Conservation (phyloP, 2,329 filamentous ascomycete genomes). For the Microdochium paspali region DNA sequence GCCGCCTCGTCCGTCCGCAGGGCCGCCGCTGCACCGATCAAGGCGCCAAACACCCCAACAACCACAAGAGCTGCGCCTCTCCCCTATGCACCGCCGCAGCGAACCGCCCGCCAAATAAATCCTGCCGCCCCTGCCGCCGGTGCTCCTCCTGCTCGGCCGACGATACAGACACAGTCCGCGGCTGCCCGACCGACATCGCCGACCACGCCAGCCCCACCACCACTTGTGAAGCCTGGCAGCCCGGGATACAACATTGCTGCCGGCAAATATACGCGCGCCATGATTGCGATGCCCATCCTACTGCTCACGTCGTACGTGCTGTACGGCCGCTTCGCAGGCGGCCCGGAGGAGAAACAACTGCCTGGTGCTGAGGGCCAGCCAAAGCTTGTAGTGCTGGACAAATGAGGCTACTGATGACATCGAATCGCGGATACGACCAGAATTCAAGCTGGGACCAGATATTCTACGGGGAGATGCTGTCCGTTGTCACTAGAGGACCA, state of each 20-base stretch:
- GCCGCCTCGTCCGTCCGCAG: background rate
- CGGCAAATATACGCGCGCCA: constrained; percentile 33
- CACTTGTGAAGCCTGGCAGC: constrained; percentile 19
- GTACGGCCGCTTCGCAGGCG: constrained; percentile 28
- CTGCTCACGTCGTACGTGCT: constrained; percentile 46
- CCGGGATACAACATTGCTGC: constrained; percentile 27
- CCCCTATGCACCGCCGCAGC: background rate
- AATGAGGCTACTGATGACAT: background rate
- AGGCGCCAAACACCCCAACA: background rate
- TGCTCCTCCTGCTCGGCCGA: background rate
- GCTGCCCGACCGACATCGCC: background rate
- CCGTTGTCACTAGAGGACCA: no score
- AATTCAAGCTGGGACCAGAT: no score
- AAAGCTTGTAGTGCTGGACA: background rate
- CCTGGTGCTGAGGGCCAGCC: background rate
- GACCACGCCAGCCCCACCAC: constrained; percentile 1
- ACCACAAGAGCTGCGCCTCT: background rate
- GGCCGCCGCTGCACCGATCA: no score
- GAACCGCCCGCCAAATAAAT: background rate
- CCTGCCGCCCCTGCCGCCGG: no score
- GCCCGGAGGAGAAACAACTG: constrained; percentile 11
- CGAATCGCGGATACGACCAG: no score
- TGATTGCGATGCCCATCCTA: constrained; percentile 44
- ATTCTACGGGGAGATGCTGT: no score
- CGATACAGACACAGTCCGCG: background rate